Conservation (phyloP, 805 yeast genomes). For the Suhomyces canberraensis region DNA sequence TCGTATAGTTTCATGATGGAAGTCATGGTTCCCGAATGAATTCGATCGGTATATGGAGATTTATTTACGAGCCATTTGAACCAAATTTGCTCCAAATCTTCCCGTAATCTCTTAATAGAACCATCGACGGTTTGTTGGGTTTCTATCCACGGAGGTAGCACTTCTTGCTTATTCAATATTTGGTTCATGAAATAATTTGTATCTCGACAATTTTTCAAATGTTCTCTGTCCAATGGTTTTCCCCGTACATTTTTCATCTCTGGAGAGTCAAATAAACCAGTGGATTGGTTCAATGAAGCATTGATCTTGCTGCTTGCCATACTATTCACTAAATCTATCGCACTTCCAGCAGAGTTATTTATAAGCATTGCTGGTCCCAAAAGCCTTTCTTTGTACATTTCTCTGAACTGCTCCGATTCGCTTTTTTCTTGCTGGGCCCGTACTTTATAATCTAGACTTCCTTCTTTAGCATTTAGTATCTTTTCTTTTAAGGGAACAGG, state of each 20-base stretch:
- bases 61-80: constrained; percentile 11
- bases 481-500: constrained; percentile 34
- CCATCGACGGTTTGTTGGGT: constrained; percentile 57
- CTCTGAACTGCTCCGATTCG: constrained; percentile 48
- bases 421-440: constrained; percentile 26
- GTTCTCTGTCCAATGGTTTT: constrained; percentile 47
- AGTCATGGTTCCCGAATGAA: constrained; percentile 1
- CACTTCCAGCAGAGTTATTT: constrained; percentile 38
- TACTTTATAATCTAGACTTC: constrained; percentile 59
- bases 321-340: constrained; percentile 54
- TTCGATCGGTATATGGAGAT: constrained; percentile 4
- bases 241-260: constrained; percentile 53
- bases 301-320: constrained; percentile 75
- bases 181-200: constrained; percentile 70
- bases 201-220: constrained; percentile 64
- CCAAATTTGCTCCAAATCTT: constrained; percentile 32
- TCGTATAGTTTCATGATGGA: constrained; percentile 3
- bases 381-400: constrained; percentile 61
- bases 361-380: constrained; percentile 52
- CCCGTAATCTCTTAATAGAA: constrained; percentile 48
- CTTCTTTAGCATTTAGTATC: constrained; percentile 60
- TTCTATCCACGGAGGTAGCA: constrained; percentile 89
- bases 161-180: constrained; percentile 70
- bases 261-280: constrained; percentile 66
- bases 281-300: constrained; percentile 55